A percentile compares a stretch with the other conserved stretches of the same genome.
These are phyloP conservation scores for Ceratocystis cubensis DNA, from an alignment of 2,329 filamentous ascomycete species.

Conservation along the genomic window DNA sequence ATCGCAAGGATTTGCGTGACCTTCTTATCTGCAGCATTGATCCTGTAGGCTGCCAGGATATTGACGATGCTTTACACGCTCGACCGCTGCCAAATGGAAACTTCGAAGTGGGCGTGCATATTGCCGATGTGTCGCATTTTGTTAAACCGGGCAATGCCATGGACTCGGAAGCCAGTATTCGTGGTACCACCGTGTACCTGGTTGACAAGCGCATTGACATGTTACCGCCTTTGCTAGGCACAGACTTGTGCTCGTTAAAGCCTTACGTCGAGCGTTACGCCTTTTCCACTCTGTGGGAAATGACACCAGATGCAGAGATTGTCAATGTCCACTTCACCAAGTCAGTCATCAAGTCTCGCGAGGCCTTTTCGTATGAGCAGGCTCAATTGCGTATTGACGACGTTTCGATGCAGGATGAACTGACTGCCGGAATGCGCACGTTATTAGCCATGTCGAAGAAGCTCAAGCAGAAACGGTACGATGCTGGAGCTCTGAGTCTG, in stretches of 20 bases:
- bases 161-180: constrained; percentile 87
- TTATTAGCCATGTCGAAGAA: constrained; percentile 83
- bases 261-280: constrained; percentile 92
- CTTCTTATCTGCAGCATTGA: constrained; percentile 95
- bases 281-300: constrained; percentile 79
- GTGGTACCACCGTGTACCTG: constrained; percentile 91
- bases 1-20: constrained; percentile 68
- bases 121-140: constrained; percentile 98
- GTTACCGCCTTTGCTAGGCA: constrained; percentile 91
- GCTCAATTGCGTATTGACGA: constrained; percentile 93
- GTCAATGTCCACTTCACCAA: constrained; percentile 84
- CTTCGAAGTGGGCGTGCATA: constrained; percentile 91
- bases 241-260: constrained; percentile 90
- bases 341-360: constrained; percentile 90
- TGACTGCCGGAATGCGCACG: constrained; percentile 79
- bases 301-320: constrained; percentile 73
- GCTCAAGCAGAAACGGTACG: constrained; percentile 88
- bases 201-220: constrained; percentile 99
- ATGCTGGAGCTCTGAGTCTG: constrained; percentile 84
- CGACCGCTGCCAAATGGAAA: constrained; percentile 78
- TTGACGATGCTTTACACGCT: constrained; percentile 92
- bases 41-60: constrained; percentile 90
- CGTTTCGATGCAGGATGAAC: constrained; percentile 68
- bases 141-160: constrained; percentile 95
- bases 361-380: constrained; percentile 96